These are phyloP conservation scores for Podospora pseudocomata DNA, from an alignment of 495 filamentous ascomycete genomes.

Conservation along the genomic window DNA sequence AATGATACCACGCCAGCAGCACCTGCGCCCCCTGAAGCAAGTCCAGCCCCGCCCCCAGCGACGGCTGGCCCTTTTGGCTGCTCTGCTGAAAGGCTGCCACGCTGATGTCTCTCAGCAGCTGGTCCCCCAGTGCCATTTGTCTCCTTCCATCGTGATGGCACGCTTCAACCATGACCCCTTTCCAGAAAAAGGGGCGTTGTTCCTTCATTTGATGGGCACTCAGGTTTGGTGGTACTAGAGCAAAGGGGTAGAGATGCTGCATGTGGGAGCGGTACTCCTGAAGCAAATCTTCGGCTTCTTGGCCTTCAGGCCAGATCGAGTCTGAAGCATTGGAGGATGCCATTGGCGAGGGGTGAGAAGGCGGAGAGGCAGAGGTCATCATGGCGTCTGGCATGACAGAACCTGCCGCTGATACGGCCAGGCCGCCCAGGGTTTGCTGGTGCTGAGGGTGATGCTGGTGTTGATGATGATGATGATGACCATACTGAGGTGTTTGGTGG, in stretches of 20 bases:
- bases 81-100: conserved; percentile 18
- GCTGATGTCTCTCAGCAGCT: conserved; percentile 27
- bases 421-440: background rate
- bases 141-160: conserved; percentile 28
- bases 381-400: background rate
- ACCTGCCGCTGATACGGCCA: background rate
- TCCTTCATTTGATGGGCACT: conserved; percentile 23
- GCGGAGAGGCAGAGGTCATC: conserved; percentile 1
- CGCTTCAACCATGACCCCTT: conserved; percentile 32
- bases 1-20: conserved; percentile 31
- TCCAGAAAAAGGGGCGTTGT: conserved; percentile 32
- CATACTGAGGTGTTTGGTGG: background rate
- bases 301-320: conserved; percentile 24
- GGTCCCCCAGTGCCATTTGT: conserved; percentile 25
- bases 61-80: background rate
- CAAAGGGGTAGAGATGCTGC: conserved; percentile 29
- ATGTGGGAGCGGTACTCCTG: conserved; percentile 15
- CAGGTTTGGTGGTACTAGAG: conserved; percentile 23
- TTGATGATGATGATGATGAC: background rate
- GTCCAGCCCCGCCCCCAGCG: conserved; percentile 24
- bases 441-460: background rate
- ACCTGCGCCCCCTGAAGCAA: conserved; percentile 32
- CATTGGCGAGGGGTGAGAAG: background rate
- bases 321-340: background rate
- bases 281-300: conserved; percentile 28